Evolutionary conservation across 495 filamentous ascomycete genomes (phyloP), one percentile per base, ranked within the genome.

Genomic region (Hypoxylon fragiforme): DNA sequence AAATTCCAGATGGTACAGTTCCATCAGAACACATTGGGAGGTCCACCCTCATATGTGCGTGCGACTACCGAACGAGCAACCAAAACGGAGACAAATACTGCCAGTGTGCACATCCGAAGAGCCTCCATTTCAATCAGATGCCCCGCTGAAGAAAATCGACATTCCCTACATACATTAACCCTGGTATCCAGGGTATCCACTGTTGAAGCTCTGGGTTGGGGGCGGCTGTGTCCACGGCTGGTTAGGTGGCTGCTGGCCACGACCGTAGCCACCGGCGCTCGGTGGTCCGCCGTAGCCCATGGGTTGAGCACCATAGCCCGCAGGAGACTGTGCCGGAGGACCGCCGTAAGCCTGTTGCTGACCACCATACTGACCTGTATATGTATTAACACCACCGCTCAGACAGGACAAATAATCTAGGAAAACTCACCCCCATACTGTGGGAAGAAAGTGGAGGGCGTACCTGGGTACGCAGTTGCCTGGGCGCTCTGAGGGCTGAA

Each of bases 371-470:
- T 80, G 78, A 37, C 75, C 77, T 56, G 68, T 66, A 68, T 32
- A 28, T 20, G 48, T 67, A 54, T 60, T 39, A 56, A 60, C 56
- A 62, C 66, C 50, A 41, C 28, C 46, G 39, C 60, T 61, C 56
- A 59, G 63, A 54, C 53, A 19, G 45, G 53, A 38, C 55, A 19
- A 43, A 44, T 53, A 39, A 41, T 69, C 78, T 82, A 80, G 75
- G 82, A 81, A 70, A 53, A 85, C 74, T 60, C 84, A 80, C 80
- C 79, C 60, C 84, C 84, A 64, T 97, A 98, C 71, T 97, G 95
- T 57, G 94, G 95, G 72, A 96, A 98, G 77, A 88, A 97, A 15
- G 89, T 84, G 30, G 81, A 83, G 7, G 90, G 89, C 0, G 85
- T 89, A 63, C 85, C 83, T 53, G 86, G 86, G 76, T 84, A 80